Base-by-base conservation (phyloP, 176 grass and related monocot species). In the Aechmea fasciata region DNA sequence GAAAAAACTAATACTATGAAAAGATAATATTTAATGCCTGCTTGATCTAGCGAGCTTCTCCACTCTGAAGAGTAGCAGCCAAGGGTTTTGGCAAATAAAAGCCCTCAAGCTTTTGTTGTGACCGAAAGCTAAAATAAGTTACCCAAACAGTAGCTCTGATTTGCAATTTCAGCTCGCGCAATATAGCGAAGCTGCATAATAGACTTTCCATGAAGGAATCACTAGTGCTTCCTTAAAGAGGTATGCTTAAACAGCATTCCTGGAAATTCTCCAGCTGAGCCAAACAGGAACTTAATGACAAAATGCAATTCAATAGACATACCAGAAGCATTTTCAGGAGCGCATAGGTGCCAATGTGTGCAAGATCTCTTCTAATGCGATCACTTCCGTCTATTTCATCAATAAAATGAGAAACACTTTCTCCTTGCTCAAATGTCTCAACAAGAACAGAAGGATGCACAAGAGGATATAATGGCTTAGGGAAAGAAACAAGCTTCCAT, bases 311-410 rank as follows among this genome's bases (percentile, higher is more conserved):
- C n/a, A 71, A 79, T 57, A 68, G 1, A 18, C 26, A 61, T 82
- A 97, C 93, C 89, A 97, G 73, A 72, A 97, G 86, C 93, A 97
- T 97, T 83, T 97, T 92, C 55, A 97, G 78, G 62, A 97, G 85
- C 65, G 93, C 89, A 79, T 97, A 84, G 75, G 93, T 97, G 48
- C 93, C 93, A 71, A 92, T 83, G 52, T 90, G 71, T 1, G 93
- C 93, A 64, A 97, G 81, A 67, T 92, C 93, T 74, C 64, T 92
- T 71, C 78, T 86, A 72, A 87, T 84, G 24, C 70, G 68, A 79
- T 71, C 28, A 89, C 87, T 87, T 70, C 93, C 86, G 73, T 87
- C 77, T 25, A 87, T 72, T 65, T 76, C 85, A 65, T 87, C 79
- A 65, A 97, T 77, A 87, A 86, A 90, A 75, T 14, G 79, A 68